Evolutionary conservation across 164 flowering plant species (phyloP), one percentile per base, ranked within the genome.

Genomic region (Magnolia officinalis): DNA sequence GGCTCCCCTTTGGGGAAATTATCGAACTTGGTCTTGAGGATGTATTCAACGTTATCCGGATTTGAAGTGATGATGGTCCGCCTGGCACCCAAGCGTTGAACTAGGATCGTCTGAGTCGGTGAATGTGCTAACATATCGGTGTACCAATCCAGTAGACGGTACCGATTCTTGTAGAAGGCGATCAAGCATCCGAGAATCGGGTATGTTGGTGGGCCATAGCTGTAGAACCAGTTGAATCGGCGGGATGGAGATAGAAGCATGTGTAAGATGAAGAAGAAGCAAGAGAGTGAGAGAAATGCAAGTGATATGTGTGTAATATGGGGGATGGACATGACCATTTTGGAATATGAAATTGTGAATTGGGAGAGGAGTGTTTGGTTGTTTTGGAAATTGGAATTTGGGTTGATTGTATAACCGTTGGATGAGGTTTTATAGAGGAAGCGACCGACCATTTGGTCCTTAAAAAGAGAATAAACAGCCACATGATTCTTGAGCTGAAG

Each of bases 1-100:
- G 93, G 90, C 74, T 82, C 78, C 13, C 97, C 97, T 65, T 93
- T 93, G 14, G 97, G 96, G 75, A 71, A 91, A 77, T 91, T 91
- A 9, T 26, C 16, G 85, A 93, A 93, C 74, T 88, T 87, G 29
- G 90, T 82, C 74, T 88, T 89, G 67, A 92, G 88, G 0, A 92
- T 80, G 83, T 92, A 80, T 82, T 92, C 92, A 0, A 93, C 90
- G 71, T 93, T 93, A 10, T 59, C 80, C 0, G 97, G 96, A 74
- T 93, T 90, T 0, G 94, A 91, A 0, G 97, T 93, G 55, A 93
- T 85, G 2, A 93, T 68, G 50, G 86, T 86, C 24, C 88, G 83
- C 1, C 80, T 82, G 0, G 90, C 87, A 0, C 96, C 96, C 18
- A 89, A 70, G 13, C 96, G 87, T 19, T 24, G 8, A 29, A 93